Percentiles rank a stretch among this genome's conserved stretches.
Evolutionary conservation across 2,329 filamentous ascomycete species (phyloP).

Genomic region (Mycogone perniciosa): DNA sequence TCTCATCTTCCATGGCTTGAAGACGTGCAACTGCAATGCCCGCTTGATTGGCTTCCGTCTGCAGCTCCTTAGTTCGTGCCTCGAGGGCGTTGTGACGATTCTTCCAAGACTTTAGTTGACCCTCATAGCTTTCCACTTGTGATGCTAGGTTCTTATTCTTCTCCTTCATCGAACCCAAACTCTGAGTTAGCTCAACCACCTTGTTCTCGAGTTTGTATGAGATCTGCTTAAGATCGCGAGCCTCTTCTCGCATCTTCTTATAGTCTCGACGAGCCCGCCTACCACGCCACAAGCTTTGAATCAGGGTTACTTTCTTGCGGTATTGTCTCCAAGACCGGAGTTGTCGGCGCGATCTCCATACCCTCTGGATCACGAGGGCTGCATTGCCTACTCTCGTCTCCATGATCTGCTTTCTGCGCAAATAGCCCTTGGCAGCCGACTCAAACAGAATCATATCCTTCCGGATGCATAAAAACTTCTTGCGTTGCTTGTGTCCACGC

Average conservation of each 20-base stretch:
- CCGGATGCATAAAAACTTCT: conserved; percentile 69
- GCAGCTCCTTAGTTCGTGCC: conserved; percentile 83
- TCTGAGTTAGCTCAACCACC: conserved; percentile 95
- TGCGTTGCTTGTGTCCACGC: conserved; percentile 86
- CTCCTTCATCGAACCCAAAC: conserved; percentile 81
- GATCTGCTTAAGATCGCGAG: conserved; percentile 96
- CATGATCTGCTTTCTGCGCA: conserved; percentile 86
- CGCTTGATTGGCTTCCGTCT: conserved; percentile 94
- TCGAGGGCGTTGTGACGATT: conserved; percentile 86
- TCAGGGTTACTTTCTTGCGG: conserved; percentile 78
- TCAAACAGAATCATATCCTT: conserved; percentile 83
- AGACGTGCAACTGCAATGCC: conserved; percentile 90
- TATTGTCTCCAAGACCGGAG: conserved; percentile 80
- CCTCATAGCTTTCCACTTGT: conserved; percentile 93
- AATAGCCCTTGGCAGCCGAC: conserved; percentile 83
- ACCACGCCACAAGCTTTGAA: conserved; percentile 91
- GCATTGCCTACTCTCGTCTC: conserved; percentile 91
- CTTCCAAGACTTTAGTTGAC: conserved; percentile 94
- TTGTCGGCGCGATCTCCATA: conserved; percentile 76
- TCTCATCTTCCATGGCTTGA: conserved; percentile 88
- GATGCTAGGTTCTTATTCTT: conserved; percentile 86
- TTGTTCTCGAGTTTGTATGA: conserved; percentile 99
- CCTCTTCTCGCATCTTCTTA: conserved; percentile 88
- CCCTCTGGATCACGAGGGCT: conserved; percentile 81
- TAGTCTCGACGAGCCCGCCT: conserved; percentile 74